Conservation (phyloP, 2,329 filamentous ascomycete species). For the Raffaelea ambrosiae region DNA sequence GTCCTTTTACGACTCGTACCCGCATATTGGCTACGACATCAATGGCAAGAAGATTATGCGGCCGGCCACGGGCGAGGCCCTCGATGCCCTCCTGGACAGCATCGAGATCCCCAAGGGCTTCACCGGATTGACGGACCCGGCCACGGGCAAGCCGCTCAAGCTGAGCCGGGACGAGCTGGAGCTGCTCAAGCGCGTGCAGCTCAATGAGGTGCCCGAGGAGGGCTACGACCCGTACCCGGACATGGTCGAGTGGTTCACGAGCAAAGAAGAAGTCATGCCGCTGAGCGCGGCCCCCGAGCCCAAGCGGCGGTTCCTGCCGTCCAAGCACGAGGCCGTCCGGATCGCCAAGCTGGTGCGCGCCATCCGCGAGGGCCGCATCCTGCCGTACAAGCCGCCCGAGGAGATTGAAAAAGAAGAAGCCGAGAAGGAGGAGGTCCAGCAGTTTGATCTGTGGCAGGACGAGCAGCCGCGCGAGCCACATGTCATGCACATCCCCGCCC, state of each 20-base stretch:
- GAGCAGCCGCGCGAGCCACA: conserved; percentile 76
- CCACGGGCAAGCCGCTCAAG: conserved; percentile 86
- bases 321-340: conserved; percentile 92
- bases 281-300: conserved; percentile 90
- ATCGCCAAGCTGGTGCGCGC: conserved; percentile 96
- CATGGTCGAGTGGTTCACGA: conserved; percentile 89
- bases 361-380: conserved; percentile 86
- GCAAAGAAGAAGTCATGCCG: conserved; percentile 87
- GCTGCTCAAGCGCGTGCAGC: conserved; percentile 77
- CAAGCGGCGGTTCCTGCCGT: conserved; percentile 90
- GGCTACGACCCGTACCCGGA: conserved; percentile 91
- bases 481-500: conserved; percentile 89
- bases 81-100: conserved; percentile 89
- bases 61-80: conserved; percentile 83
- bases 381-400: conserved; percentile 75
- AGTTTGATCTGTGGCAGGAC: conserved; percentile 92
- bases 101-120: conserved; percentile 96
- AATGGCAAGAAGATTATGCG: conserved; percentile 98
- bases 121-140: conserved; percentile 90
- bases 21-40: conserved; percentile 97
- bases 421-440: conserved; percentile 60
- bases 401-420: conserved; percentile 56
- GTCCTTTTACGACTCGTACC: conserved; percentile 94
- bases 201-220: conserved; percentile 79
- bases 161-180: conserved; percentile 83